A percentile compares a stretch with the other conserved stretches of the same genome.
phyloP scores from a whole-genome alignment of 495 filamentous ascomycete genomes.

The Aspergillus saccharolyticus region DNA sequence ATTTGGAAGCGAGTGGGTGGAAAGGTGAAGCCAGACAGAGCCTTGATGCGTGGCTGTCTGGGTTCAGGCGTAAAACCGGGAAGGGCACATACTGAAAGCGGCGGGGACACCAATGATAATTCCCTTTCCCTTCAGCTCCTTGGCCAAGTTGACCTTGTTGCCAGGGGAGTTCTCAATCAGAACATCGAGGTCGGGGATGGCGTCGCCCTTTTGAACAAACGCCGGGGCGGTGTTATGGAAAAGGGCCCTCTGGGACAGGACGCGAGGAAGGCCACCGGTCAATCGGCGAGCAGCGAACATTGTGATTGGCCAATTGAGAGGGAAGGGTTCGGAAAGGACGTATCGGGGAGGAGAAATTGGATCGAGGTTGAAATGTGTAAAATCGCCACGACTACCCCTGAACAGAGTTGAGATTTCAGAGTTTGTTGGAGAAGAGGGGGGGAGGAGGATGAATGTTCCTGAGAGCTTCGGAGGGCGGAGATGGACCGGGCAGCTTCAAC shows the following conservation, averaged over 20 bases:
- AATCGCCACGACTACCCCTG: neutral
- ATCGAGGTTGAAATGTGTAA: neutral
- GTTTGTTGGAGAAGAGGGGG: neutral
- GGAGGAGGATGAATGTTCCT: neutral
- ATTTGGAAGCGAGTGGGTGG: neutral
- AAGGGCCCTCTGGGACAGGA: slow-evolving; percentile 31
- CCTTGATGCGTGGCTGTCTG: neutral
- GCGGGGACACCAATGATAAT: slow-evolving; percentile 88
- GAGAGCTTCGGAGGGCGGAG: neutral
- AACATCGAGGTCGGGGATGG: slow-evolving; percentile 57
- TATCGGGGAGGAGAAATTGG: neutral
- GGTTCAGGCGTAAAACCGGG: neutral
- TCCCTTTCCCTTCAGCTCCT: slow-evolving; percentile 66
- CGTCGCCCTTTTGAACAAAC: slow-evolving; percentile 55
- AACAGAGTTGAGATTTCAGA: neutral
- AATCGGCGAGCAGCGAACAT: slow-evolving; percentile 45
- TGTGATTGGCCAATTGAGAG: slow-evolving; percentile 8
- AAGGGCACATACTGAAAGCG: slow-evolving; percentile 63
- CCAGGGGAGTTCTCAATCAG: slow-evolving; percentile 59
- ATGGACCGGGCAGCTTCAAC: neutral
- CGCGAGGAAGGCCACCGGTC: slow-evolving; percentile 32
- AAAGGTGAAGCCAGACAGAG: neutral
- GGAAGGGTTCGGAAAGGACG: neutral
- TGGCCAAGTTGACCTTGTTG: slow-evolving; percentile 80
- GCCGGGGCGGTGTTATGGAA: slow-evolving; percentile 54